Percentiles rank a stretch among this genome's conserved stretches.
Conservation (phyloP, 1,284 basidiomycete species). For the Ceratobasidium sp. region DNA sequence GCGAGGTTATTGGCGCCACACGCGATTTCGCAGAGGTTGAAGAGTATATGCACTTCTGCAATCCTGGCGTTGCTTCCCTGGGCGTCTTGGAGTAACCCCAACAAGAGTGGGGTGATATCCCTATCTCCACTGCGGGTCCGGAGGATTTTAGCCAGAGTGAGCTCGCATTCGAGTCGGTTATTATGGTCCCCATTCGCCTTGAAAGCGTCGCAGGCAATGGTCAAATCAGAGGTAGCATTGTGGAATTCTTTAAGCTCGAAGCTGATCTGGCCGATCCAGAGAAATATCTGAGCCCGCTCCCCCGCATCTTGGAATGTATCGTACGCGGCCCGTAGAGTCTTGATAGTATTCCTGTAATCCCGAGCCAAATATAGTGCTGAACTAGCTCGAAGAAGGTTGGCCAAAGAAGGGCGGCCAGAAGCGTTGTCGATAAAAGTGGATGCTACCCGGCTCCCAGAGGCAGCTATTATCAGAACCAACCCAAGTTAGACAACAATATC, state of each 20-base stretch:
- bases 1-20: background rate
- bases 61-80: background rate
- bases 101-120: background rate
- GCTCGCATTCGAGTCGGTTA: slow-evolving; percentile 9
- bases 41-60: slow-evolving; percentile 14
- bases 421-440: background rate
- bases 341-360: slow-evolving; percentile 5
- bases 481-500: background rate
- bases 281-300: background rate
- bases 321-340: background rate
- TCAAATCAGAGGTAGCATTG: slow-evolving; percentile 12
- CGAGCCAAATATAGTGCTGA: background rate
- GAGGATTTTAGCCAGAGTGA: slow-evolving; percentile 1
- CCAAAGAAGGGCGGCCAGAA: background rate
- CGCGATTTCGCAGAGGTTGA: slow-evolving; percentile 17
- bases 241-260: slow-evolving; percentile 25
- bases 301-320: background rate
- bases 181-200: slow-evolving; percentile 2
- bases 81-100: slow-evolving; percentile 9
- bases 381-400: background rate
- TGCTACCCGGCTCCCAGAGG: too few relatives aligned
- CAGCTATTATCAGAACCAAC: background rate
- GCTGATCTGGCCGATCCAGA: slow-evolving; percentile 27
- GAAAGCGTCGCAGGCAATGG: slow-evolving; percentile 16
- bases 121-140: background rate